Base-by-base conservation (phyloP, 169 alveolate genomes). In the Eimeria maxima region DNA sequence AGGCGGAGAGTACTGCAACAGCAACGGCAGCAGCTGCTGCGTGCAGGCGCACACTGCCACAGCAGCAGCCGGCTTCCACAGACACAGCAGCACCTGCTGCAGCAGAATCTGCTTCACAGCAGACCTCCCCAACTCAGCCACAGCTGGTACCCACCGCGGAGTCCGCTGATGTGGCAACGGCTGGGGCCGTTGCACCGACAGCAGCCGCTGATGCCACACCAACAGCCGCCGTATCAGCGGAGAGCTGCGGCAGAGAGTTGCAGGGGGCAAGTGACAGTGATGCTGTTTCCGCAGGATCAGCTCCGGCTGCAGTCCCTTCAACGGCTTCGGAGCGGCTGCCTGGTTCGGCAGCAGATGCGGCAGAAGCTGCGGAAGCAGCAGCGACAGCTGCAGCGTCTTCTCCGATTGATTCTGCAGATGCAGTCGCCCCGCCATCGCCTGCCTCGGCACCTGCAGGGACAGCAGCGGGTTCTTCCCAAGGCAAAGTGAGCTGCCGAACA, bases 1-100 rank as follows among this genome's bases (percentile, higher is more conserved):
- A 97, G 94, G 94, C 96, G 53, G 96, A 98, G 60, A 90, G 57
- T 44, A 94, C 95, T 6, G 74, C 92, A 29, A 95, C 92, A 20
- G 73, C 90, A 38, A 45, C 92, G 20, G 57, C 95, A 10, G 69
- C 92, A 14, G 76, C 96, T 14, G 69, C 92, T 47, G 76, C 91
- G 13, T n/a, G 90, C 83, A 65, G 83, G 42, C 63, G 94, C n/a
- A 29, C 94, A 50, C 69, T 87, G 94, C 94, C 55, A 55, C 94
- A 87, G 81, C 94, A 87, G 83, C 94, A 57, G 38, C 60, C 67
- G 14, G 14, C 44, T 3, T 3, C 45, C 63, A 57, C 45, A 22
- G 94, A 38, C 5, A 65, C 44, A 4, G 94, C 83, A 4, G 63
- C 10, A 44, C 74, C 80, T 20, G 60, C 80, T n/a, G 80, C 94